Evolutionary conservation across 306 rosid species (phyloP), one percentile per base, ranked within the genome.

Genomic region (Castanopsis chinensis): DNA sequence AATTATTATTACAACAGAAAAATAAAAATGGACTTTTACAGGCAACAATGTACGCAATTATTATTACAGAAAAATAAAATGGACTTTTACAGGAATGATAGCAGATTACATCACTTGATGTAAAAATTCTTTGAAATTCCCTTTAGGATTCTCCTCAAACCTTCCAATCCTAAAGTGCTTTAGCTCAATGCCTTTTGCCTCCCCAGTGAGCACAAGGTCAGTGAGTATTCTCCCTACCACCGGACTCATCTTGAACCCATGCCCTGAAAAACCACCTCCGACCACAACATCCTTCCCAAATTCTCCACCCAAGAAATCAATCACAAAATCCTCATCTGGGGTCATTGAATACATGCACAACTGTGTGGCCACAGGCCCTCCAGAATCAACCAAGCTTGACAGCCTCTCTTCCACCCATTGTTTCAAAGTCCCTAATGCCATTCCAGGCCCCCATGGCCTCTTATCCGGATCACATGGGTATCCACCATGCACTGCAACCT

Each of bases 231-330:
- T 76, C 30, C 97, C 99, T 59, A 95, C 76, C 11, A 76, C 90
- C 5, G 98, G 99, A 25, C 91, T 85, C 97, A 95, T 87, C 92
- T 95, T 95, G 79, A 95, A 93, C 27, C 99, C 99, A 14, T 95
- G 98, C 65, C 99, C 99, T 0, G 98, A 95, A 81, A 95, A 95
- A 68, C 99, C 99, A 0, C 87, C 96, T 6, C 99, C 99, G 1
- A 93, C 18, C 64, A 93, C 92, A 63, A 95, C 92, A 67, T 90
- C 92, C 60, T 87, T 86, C 65, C 76, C 91, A 8, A 92, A 90
- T 81, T 84, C 89, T 17, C 96, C 92, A 4, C 98, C 98, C 88
- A 96, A 64, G 55, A 89, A 96, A 80, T 93, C 99, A 25, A 96
- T 85, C 63, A 96, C 88, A 49, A 85, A 96, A 75, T 96, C 96